Evolutionary conservation across 495 filamentous ascomycete genomes (phyloP).

Genomic region (Aeminium ludgeri): DNA sequence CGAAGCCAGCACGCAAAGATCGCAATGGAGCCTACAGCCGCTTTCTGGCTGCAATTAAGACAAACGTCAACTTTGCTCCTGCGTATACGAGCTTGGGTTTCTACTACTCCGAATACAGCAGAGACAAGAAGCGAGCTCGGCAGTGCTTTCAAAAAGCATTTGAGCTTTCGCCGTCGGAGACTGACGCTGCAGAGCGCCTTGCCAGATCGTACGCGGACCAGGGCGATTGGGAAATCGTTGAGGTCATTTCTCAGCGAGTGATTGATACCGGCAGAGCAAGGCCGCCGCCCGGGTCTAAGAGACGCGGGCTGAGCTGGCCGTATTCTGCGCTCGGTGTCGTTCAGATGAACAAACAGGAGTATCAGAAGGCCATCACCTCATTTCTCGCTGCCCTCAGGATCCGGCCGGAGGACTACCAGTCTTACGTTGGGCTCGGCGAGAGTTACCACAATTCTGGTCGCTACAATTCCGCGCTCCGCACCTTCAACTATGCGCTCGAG

Average conservation of each 20-base stretch:
- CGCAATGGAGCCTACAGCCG: constrained; percentile 63
- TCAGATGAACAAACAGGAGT: constrained; percentile 88
- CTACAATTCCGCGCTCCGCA: constrained; percentile 82
- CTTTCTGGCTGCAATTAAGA: constrained; percentile 70
- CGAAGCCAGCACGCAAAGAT: constrained; percentile 51
- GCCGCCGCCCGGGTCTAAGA: constrained; percentile 78
- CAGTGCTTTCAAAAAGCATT: constrained; percentile 95
- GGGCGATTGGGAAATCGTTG: constrained; percentile 90
- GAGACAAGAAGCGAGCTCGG: constrained; percentile 65
- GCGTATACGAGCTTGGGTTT: constrained; percentile 87
- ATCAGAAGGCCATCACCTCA: constrained; percentile 65
- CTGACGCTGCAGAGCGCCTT: constrained; percentile 74
- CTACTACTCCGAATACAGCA: constrained; percentile 84
- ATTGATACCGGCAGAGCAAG: constrained; percentile 82
- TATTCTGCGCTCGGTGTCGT: constrained; percentile 93
- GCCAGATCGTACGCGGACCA: constrained; percentile 71
- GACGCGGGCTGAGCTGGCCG: constrained; percentile 85
- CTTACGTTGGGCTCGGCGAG: constrained; percentile 90
- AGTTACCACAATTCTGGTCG: constrained; percentile 87
- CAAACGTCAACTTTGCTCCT: constrained; percentile 77
- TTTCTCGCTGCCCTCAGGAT: constrained; percentile 84
- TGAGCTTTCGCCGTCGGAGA: constrained; percentile 75
- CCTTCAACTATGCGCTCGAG: constrained; percentile 63
- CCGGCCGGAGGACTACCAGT: constrained; percentile 71
- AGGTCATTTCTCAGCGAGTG: constrained; percentile 76